Percentiles rank a stretch among this genome's conserved stretches.
Conservation (phyloP, 148 eudicot species). For the Salicornia ramosissima region DNA sequence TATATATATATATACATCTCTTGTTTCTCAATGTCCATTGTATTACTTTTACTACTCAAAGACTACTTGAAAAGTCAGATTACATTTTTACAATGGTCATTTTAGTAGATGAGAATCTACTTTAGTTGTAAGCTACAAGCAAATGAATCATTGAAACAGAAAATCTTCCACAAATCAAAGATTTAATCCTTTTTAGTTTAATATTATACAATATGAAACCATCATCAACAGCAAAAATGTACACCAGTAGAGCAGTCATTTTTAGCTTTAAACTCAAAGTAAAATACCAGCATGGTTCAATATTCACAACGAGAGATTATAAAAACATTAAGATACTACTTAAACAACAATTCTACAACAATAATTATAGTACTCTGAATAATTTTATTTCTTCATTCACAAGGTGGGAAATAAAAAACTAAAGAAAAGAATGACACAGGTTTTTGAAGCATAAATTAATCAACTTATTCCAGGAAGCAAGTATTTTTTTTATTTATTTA, state of each 20-base stretch:
- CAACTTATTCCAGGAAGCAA: background rate
- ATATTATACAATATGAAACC: background rate
- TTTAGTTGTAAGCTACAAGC: background rate
- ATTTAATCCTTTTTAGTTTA: background rate
- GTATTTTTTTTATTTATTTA: background rate
- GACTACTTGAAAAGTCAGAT: background rate
- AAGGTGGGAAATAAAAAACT: background rate
- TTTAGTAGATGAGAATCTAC: too few species aligned
- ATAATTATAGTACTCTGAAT: background rate
- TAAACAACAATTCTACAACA: background rate
- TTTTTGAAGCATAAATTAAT: slow-evolving; percentile 4
- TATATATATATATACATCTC: background rate
- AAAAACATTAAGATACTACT: background rate
- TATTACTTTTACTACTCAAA: background rate
- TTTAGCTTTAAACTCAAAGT: background rate
- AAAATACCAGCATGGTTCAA: background rate
- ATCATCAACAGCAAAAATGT: background rate
- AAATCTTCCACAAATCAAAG: background rate
- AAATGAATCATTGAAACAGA: background rate
- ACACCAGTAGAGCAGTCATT: background rate
- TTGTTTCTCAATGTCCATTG: background rate
- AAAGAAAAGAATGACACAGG: background rate
- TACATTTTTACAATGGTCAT: background rate
- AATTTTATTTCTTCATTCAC: background rate
- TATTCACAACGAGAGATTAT: background rate